phyloP scores from a whole-genome alignment of 495 filamentous ascomycete genomes.

The Ramalina intermedia region DNA sequence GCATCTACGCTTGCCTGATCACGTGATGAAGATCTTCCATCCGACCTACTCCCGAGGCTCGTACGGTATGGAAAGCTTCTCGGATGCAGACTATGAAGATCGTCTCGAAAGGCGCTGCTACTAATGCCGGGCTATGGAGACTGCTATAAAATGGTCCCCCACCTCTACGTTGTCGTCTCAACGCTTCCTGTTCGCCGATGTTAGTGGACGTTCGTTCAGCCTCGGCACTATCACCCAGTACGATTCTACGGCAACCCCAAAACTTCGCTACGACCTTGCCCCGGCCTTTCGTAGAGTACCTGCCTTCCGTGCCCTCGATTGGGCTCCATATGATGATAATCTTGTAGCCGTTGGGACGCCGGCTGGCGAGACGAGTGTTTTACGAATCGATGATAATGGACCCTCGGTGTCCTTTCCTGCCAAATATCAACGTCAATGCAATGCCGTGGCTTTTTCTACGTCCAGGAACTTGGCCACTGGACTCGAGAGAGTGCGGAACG shows the following conservation, averaged over 20 bases:
- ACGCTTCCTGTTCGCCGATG: conserved; percentile 73
- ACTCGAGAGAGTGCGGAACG: conserved; percentile 80
- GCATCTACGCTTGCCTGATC: too few relatives aligned
- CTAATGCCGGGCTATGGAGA: conserved; percentile 30
- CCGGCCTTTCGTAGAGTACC: conserved; percentile 68
- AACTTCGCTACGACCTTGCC: conserved; percentile 50
- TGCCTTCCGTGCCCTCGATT: conserved; percentile 84
- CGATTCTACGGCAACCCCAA: conserved; percentile 26
- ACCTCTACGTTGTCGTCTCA: conserved; percentile 45
- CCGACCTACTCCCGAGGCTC: too few relatives aligned
- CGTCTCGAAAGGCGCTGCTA: too few relatives aligned
- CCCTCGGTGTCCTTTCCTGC: conserved; percentile 59
- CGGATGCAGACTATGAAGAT: too few relatives aligned
- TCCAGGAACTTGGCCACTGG: conserved; percentile 70
- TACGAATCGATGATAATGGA: conserved; percentile 55
- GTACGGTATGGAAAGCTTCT: too few relatives aligned
- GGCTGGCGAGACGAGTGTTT: conserved; percentile 68
- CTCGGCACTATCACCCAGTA: conserved; percentile 58
- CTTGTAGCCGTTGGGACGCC: conserved; percentile 75
- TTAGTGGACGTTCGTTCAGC: conserved; percentile 62
- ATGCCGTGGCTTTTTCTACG: conserved; percentile 78
- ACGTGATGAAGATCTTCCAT: too few relatives aligned
- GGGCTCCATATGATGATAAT: conserved; percentile 66
- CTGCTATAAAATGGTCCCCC: conserved; percentile 78
- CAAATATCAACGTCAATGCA: conserved; percentile 77